These are phyloP conservation scores for Gautieria morchelliformis DNA, from an alignment of 768 basidiomycete species.

Conservation along the genomic window DNA sequence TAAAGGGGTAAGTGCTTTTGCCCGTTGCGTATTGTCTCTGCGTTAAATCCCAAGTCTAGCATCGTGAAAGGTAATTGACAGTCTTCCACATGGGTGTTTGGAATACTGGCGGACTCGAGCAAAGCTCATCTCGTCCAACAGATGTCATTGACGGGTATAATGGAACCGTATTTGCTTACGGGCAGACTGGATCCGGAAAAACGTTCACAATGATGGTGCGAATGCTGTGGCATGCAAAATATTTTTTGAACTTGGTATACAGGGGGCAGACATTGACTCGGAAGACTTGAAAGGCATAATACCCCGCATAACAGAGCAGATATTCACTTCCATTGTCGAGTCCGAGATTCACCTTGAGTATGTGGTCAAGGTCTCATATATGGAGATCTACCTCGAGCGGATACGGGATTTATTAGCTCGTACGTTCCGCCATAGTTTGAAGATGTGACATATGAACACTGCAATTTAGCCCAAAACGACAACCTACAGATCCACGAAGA, in stretches of 20 bases:
- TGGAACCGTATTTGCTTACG: slow-evolving; percentile 87
- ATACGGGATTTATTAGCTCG: slow-evolving; percentile 93
- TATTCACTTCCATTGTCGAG: slow-evolving; percentile 94
- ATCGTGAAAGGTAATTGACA: slow-evolving; percentile 72
- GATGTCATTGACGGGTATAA: slow-evolving; percentile 99
- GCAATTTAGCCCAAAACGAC: slow-evolving; percentile 76
- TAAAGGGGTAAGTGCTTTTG: slow-evolving; percentile 70
- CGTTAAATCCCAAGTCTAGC: slow-evolving; percentile 28
- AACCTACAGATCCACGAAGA: slow-evolving; percentile 98
- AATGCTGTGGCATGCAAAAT: neutral
- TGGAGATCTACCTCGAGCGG: slow-evolving; percentile 98
- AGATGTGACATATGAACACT: neutral
- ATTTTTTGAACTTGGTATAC: slow-evolving; percentile 10
- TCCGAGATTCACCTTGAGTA: slow-evolving; percentile 95
- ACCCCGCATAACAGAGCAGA: slow-evolving; percentile 97
- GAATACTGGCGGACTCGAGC: neutral
- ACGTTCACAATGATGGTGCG: slow-evolving; percentile 97
- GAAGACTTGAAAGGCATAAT: slow-evolving; percentile 93
- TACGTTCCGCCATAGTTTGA: slow-evolving; percentile 36
- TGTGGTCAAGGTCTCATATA: slow-evolving; percentile 98
- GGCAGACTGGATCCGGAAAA: slow-evolving; percentile 83
- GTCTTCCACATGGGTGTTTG: slow-evolving; percentile 2
- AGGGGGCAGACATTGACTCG: slow-evolving; percentile 97
- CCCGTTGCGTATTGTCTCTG: slow-evolving; percentile 9
- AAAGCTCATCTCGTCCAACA: slow-evolving; percentile 22